Conservation (phyloP, 352 stramenopile species). For the Phytophthora fragariaefolia region DNA sequence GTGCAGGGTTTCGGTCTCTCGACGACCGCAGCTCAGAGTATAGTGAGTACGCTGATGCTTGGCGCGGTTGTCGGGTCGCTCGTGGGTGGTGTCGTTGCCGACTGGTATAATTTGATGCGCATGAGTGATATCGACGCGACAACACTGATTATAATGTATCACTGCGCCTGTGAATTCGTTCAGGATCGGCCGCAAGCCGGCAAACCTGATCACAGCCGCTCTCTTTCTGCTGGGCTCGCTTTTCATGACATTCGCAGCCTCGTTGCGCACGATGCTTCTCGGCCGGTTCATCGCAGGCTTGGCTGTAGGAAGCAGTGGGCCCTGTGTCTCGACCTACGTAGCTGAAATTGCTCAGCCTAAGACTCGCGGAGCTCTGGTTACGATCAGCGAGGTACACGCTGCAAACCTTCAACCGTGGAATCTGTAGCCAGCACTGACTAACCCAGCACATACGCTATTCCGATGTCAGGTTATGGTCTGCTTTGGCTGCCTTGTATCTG, state of each 20-base stretch:
- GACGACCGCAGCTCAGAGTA: conserved; percentile 50
- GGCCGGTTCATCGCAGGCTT: conserved; percentile 71
- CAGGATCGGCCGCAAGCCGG: conserved; percentile 68
- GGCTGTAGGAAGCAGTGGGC: conserved; percentile 66
- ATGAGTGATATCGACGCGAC: not conserved
- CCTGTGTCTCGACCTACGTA: conserved; percentile 71
- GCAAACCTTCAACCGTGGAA: not conserved
- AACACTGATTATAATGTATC: not conserved
- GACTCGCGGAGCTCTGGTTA: conserved; percentile 62
- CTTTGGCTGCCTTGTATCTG: conserved; percentile 70
- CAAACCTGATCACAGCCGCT: conserved; percentile 63
- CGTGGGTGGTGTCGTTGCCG: conserved; percentile 54
- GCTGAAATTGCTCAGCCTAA: conserved; percentile 70
- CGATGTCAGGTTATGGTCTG: conserved; percentile 72
- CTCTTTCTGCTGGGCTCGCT: conserved; percentile 69
- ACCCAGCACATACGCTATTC: not conserved
- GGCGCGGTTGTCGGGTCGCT: conserved; percentile 71
- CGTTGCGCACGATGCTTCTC: conserved; percentile 57
- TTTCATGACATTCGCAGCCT: conserved; percentile 71
- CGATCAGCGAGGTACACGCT: conserved; percentile 60
- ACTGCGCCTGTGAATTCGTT: not conserved
- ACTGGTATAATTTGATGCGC: conserved; percentile 40
- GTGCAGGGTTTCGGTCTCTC: conserved; percentile 65
- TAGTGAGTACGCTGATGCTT: conserved; percentile 78
- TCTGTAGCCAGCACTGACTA: not conserved